Evolutionary conservation across 2,329 filamentous ascomycete species (phyloP).

Genomic region (Monosporascus sp.): DNA sequence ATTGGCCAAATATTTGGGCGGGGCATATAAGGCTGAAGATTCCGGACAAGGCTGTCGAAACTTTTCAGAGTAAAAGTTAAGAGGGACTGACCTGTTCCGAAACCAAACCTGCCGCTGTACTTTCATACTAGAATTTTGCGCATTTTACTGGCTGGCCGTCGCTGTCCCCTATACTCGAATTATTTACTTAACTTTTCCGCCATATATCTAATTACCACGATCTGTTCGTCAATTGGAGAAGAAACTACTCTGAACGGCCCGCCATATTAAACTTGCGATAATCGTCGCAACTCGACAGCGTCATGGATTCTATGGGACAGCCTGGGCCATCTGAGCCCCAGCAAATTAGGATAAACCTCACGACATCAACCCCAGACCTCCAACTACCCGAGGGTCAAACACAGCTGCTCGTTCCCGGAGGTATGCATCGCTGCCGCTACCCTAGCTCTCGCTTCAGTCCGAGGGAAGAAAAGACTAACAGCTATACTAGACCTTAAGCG

Average conservation of each 20-base stretch:
- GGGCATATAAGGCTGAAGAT: neutral
- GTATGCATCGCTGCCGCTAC: constrained; percentile 27
- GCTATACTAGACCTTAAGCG: constrained; percentile 55
- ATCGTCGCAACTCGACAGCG: constrained; percentile 11
- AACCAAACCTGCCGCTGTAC: too few species aligned
- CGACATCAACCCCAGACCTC: constrained; percentile 56
- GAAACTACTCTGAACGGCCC: too few species aligned
- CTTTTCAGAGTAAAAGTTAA: neutral
- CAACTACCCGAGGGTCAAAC: constrained; percentile 57
- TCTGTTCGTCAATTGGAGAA: too few species aligned
- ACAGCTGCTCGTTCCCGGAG: constrained; percentile 57
- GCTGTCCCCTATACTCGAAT: too few species aligned
- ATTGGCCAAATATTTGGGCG: neutral
- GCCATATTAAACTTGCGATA: neutral
- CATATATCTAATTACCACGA: too few species aligned
- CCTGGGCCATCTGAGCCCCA: constrained; percentile 22
- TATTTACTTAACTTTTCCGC: too few species aligned
- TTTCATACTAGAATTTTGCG: too few species aligned
- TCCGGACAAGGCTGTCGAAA: neutral
- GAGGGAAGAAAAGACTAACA: neutral
- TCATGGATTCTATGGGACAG: constrained; percentile 16
- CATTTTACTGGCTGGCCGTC: too few species aligned
- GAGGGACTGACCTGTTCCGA: neutral
- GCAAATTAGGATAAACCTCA: constrained; percentile 64
- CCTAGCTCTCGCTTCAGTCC: neutral